Conservation (phyloP, 345 rosid species). For the Anacardium occidentale region DNA sequence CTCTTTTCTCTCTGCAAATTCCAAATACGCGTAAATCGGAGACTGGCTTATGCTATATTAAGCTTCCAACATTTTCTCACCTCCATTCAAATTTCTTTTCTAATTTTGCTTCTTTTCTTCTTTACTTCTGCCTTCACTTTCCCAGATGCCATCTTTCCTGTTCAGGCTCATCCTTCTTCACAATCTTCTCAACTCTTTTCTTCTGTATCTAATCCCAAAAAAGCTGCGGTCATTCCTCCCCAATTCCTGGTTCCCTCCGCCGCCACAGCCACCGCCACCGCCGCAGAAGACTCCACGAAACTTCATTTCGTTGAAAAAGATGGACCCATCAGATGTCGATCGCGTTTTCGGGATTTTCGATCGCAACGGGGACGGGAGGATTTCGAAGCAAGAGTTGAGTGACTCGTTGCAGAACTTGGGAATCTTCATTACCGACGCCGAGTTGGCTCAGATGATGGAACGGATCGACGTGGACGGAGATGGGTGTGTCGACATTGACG, state of each 20-base stretch:
- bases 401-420: constrained; percentile 69
- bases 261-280: too few relatives aligned
- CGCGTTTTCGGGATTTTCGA: constrained; percentile 85
- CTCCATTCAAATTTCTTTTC: too few relatives aligned
- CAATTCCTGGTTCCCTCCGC: constrained; percentile 31
- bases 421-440: constrained; percentile 58
- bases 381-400: constrained; percentile 52
- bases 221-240: constrained; percentile 49
- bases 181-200: constrained; percentile 40
- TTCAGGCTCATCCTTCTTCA: constrained; percentile 48
- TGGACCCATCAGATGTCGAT: constrained; percentile 56
- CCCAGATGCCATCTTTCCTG: constrained; percentile 33
- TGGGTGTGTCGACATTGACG: constrained; percentile 62
- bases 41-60: neutral
- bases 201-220: constrained; percentile 50
- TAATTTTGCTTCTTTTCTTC: neutral
- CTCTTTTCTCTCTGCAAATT: too few relatives aligned
- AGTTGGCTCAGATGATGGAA: constrained; percentile 51
- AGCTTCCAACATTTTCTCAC: constrained; percentile 4
- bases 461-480: constrained; percentile 56
- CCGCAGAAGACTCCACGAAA: too few relatives aligned
- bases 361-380: constrained; percentile 63
- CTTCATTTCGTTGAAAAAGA: constrained; percentile 12
- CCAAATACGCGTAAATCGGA: too few relatives aligned
- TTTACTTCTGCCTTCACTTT: neutral